Conservation (phyloP, 164 flowering plant species). For the Akebia trifoliata region DNA sequence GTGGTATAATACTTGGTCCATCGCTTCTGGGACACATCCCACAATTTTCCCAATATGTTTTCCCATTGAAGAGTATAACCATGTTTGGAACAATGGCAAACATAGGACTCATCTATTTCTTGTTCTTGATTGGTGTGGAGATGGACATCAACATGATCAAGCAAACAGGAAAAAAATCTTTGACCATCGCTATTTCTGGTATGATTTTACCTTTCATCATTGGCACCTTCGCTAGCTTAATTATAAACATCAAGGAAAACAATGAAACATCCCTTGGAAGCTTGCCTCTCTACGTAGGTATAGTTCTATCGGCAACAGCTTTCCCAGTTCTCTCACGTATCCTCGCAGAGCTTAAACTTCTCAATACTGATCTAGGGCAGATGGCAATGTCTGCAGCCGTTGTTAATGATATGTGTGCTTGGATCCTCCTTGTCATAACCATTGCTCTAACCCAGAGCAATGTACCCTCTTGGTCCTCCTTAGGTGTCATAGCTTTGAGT, state of each 20-base stretch:
- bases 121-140: constrained; percentile 45
- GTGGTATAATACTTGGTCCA: constrained; percentile 49
- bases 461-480: constrained; percentile 16
- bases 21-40: constrained; percentile 38
- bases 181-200: constrained; percentile 46
- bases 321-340: constrained; percentile 66
- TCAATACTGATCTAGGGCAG: constrained; percentile 56
- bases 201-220: constrained; percentile 54
- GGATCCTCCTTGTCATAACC: constrained; percentile 35
- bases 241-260: no score
- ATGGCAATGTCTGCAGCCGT: constrained; percentile 75
- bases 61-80: constrained; percentile 36
- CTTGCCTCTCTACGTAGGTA: constrained; percentile 56
- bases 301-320: constrained; percentile 58
- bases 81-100: constrained; percentile 46
- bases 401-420: constrained; percentile 60
- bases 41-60: constrained; percentile 25
- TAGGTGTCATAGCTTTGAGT: constrained; percentile 20
- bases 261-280: no score
- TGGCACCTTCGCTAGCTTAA: no score
- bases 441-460: constrained; percentile 19
- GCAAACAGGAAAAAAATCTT: constrained; percentile 40
- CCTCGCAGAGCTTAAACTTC: constrained; percentile 57
- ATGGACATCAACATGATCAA: constrained; percentile 30
- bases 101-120: constrained; percentile 42